Base-by-base conservation (phyloP, 352 stramenopile species). In the Pythium sp. region DNA sequence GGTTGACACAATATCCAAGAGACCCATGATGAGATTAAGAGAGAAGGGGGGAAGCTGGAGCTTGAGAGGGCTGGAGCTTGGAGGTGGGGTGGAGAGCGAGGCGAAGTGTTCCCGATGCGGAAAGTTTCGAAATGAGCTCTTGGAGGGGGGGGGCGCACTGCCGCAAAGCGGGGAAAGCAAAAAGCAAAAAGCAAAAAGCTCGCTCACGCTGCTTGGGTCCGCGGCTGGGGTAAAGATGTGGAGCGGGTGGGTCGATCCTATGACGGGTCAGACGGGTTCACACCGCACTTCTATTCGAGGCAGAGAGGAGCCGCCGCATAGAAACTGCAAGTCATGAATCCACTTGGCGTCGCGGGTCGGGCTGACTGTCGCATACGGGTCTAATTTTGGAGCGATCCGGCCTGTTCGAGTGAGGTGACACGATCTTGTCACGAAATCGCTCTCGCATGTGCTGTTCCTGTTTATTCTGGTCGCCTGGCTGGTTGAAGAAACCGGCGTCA, bases 1-100 rank as follows among this genome's bases (percentile, higher is more conserved):
- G 20, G 87, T 72, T 67, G 87, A 85, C 67, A 95, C 87, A 67
- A 95, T 90, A 61, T 95, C 87, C 43, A 93, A 70, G 65, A 95
- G 77, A 74, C 87, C 87, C 87, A 95, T 95, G 67, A 63, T 90
- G 60, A 51, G 34, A 51, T 6, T 34, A 18, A 58, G 54, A 53
- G 30, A 43, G 34, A 26, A 24, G 22, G 18, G 60, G 20, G 24
- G 15, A 15, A 59, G 32, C n/a, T 65, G 41, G 34, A 53, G 55
- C 62, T 67, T 60, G 62, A n/a, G 41, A 26, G 36, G 24, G 46
- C 22, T 62, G 30, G 34, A 53, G 55, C 62, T 68, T 62, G 62
- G 53, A 60, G 53, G 30, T 32, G 24, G 61, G 26, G 36, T 43
- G n/a, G 51, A 30, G 32, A 30, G 38, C 24, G 59, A 54, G 28